Percentiles rank a stretch among this genome's conserved stretches.
Evolutionary conservation across 352 stramenopile species (phyloP).

Genomic region (Pythium dissimile): DNA sequence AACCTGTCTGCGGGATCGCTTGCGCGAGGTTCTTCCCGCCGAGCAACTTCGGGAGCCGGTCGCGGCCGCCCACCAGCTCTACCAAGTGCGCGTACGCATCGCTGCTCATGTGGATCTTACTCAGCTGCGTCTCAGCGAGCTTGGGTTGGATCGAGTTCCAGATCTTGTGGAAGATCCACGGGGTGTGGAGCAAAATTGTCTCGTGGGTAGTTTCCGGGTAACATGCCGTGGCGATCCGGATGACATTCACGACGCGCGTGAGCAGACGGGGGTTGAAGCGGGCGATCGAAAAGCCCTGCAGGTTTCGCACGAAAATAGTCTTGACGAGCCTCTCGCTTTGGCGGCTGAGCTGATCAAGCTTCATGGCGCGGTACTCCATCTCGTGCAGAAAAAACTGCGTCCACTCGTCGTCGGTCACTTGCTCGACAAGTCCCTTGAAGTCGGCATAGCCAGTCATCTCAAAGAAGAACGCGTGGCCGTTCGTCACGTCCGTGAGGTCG

Average conservation of each 20-base stretch:
- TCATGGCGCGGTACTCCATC: slow-evolving; percentile 67
- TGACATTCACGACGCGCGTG: slow-evolving; percentile 32
- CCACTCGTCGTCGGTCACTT: slow-evolving; percentile 70
- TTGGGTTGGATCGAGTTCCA: slow-evolving; percentile 51
- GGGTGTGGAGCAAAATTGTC: slow-evolving; percentile 55
- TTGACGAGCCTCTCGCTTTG: slow-evolving; percentile 53
- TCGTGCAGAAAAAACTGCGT: slow-evolving; percentile 65
- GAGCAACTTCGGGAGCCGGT: slow-evolving; percentile 52
- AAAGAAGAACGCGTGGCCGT: slow-evolving; percentile 58
- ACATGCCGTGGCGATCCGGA: slow-evolving; percentile 52
- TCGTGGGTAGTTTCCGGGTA: slow-evolving; percentile 63
- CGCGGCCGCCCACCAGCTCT: slow-evolving; percentile 39
- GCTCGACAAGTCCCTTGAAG: slow-evolving; percentile 46
- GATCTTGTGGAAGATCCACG: slow-evolving; percentile 75
- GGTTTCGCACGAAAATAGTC: slow-evolving; percentile 57
- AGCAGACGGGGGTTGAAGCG: slow-evolving; percentile 57
- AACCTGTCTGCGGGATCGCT: slow-evolving; percentile 60
- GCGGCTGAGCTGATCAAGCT: slow-evolving; percentile 61
- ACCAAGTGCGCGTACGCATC: slow-evolving; percentile 46
- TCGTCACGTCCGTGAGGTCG: slow-evolving; percentile 39
- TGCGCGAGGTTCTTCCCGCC: slow-evolving; percentile 51
- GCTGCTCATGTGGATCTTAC: slow-evolving; percentile 59
- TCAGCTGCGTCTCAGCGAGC: slow-evolving; percentile 60
- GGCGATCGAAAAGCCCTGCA: slow-evolving; percentile 61
- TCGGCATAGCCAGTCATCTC: slow-evolving; percentile 71